These are phyloP conservation scores for Beauveria pseudobassiana DNA, from an alignment of 2,329 filamentous ascomycete genomes.

Conservation along the genomic window DNA sequence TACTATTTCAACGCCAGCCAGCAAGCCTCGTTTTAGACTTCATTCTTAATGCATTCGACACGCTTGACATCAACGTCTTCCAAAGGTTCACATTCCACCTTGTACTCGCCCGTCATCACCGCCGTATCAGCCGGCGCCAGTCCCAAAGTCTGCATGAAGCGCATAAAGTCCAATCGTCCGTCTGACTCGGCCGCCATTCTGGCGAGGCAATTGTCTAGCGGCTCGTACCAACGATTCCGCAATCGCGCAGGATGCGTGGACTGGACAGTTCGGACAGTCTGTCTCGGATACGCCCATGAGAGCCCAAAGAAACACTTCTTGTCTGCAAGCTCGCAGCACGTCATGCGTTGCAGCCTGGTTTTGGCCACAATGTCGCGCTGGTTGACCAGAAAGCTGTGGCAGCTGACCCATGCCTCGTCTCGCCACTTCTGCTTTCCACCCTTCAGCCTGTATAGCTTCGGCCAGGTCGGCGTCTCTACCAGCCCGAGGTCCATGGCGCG, in stretches of 20 bases:
- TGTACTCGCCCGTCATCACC: background rate
- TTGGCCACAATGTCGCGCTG: conserved; percentile 16
- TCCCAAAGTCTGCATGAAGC: conserved; percentile 3
- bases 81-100: background rate
- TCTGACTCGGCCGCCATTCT: conserved; percentile 2
- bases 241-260: conserved; percentile 4
- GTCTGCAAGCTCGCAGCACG: background rate
- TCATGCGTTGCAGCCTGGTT: conserved; percentile 2
- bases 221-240: conserved; percentile 12
- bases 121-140: background rate
- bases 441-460: conserved; percentile 8
- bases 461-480: conserved; percentile 11
- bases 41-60: background rate
- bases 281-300: background rate
- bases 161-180: background rate
- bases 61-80: background rate
- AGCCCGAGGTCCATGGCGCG: conserved; percentile 17
- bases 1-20: background rate
- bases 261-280: background rate
- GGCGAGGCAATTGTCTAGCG: conserved; percentile 13
- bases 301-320: conserved; percentile 5
- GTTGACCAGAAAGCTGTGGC: conserved; percentile 18
- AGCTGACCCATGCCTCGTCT: conserved; percentile 17
- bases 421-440: conserved; percentile 11
- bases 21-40: too few species aligned